phyloP scores from a whole-genome alignment of 2,329 filamentous ascomycete species.

The Colletotrichum higginsianum region DNA sequence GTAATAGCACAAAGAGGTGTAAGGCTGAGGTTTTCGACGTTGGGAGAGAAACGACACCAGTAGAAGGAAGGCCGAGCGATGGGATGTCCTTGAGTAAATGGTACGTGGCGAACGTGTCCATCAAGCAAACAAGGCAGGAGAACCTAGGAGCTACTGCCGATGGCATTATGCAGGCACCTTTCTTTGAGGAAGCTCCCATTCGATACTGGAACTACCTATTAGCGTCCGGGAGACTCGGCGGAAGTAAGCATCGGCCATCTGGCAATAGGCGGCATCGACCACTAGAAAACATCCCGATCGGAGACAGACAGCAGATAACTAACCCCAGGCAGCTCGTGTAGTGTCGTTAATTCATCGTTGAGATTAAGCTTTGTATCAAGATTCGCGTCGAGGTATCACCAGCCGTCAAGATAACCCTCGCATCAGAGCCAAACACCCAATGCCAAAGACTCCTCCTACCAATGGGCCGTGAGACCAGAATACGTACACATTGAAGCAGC shows the following conservation, averaged over 20 bases:
- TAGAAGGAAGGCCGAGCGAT: background rate
- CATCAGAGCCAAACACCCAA: conserved; percentile 25
- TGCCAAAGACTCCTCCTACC: conserved; percentile 30
- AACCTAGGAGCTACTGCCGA: background rate
- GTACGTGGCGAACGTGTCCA: background rate
- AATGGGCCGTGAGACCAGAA: conserved; percentile 16
- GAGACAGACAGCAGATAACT: background rate
- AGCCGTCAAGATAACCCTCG: conserved; percentile 31
- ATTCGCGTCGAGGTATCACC: conserved; percentile 39
- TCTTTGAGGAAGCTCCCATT: background rate
- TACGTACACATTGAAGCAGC: conserved; percentile 24
- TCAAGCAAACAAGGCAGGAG: background rate
- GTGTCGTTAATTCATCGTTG: conserved; percentile 25
- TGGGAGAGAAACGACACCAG: background rate
- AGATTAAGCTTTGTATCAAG: conserved; percentile 20
- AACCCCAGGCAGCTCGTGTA: background rate
- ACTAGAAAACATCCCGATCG: background rate
- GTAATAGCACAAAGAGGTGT: background rate
- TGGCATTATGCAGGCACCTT: background rate
- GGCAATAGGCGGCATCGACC: background rate
- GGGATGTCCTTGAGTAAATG: background rate
- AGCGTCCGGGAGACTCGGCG: background rate
- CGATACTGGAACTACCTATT: too few species aligned
- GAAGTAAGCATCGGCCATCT: background rate
- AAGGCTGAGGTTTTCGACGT: background rate